A percentile compares a stretch with the other conserved stretches of the same genome.
phyloP scores from a whole-genome alignment of 1,284 basidiomycete species.

The Pholiota adiposa region DNA sequence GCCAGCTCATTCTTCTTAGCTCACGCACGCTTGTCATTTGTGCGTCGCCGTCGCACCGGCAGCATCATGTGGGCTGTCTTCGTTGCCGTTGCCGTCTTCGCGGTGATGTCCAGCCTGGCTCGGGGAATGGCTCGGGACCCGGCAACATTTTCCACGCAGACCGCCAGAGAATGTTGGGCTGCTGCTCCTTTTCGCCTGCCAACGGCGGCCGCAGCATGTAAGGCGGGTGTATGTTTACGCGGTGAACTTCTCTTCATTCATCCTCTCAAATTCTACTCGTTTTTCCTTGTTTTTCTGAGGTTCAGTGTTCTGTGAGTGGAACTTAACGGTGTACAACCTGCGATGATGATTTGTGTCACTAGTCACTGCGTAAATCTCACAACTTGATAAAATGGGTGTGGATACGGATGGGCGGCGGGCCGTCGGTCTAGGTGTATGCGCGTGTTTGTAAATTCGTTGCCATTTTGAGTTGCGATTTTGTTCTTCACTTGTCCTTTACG shows the following conservation, averaged over 20 bases:
- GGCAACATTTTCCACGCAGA: not conserved
- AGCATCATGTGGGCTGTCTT: not conserved
- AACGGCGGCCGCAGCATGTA: not conserved
- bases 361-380: too few relatives aligned
- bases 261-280: not conserved
- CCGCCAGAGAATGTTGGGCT: not conserved
- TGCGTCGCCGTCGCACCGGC: not conserved
- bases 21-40: not conserved
- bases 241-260: not conserved
- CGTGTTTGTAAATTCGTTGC: too few relatives aligned
- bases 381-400: too few relatives aligned
- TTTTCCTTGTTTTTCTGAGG: too few relatives aligned
- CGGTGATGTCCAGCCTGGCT: constrained; percentile 11
- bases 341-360: too few relatives aligned
- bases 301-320: too few relatives aligned
- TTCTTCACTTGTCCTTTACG: too few relatives aligned
- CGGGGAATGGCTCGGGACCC: constrained; percentile 26
- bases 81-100: not conserved
- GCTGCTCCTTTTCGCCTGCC: not conserved
- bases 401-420: too few relatives aligned
- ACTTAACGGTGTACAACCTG: too few relatives aligned
- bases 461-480: too few relatives aligned
- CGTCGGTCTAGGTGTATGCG: too few relatives aligned
- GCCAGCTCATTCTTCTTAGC: not conserved
- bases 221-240: not conserved